phyloP scores from a whole-genome alignment of 495 filamentous ascomycete genomes.

The Aspergillus sclerotioniger region DNA sequence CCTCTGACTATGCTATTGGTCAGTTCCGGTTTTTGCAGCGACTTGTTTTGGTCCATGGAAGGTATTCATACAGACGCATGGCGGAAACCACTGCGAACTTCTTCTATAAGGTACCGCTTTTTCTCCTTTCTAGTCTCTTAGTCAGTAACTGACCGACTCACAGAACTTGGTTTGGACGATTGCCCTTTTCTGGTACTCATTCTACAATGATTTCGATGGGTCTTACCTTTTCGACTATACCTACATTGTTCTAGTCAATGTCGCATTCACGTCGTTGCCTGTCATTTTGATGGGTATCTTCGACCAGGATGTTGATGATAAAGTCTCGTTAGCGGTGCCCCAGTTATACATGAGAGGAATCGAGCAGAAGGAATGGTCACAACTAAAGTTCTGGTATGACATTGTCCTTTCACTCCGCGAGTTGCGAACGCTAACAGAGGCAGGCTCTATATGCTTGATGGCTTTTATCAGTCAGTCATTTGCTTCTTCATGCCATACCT shows the following conservation, averaged over 20 bases:
- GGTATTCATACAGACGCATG: slow-evolving; percentile 93
- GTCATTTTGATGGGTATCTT: slow-evolving; percentile 96
- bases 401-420: neutral
- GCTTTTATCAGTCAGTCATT: slow-evolving; percentile 89
- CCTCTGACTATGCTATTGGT: slow-evolving; percentile 96
- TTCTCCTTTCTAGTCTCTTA: neutral
- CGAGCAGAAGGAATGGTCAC: slow-evolving; percentile 95
- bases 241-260: slow-evolving; percentile 93
- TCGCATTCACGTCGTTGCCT: slow-evolving; percentile 94
- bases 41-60: slow-evolving; percentile 89
- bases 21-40: slow-evolving; percentile 95
- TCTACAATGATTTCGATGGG: slow-evolving; percentile 92
- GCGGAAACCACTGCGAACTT: slow-evolving; percentile 97
- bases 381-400: slow-evolving; percentile 89
- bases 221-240: slow-evolving; percentile 97
- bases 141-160: slow-evolving; percentile 15
- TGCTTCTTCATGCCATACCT: slow-evolving; percentile 91
- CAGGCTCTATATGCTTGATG: slow-evolving; percentile 94
- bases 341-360: slow-evolving; percentile 96
- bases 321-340: slow-evolving; percentile 89
- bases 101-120: slow-evolving; percentile 82
- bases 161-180: slow-evolving; percentile 98
- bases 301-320: slow-evolving; percentile 95
- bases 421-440: slow-evolving; percentile 20
- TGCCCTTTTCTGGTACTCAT: slow-evolving; percentile 96